Base-by-base conservation (phyloP, 306 rosid genomes). In the Cucurbita ficifolia region DNA sequence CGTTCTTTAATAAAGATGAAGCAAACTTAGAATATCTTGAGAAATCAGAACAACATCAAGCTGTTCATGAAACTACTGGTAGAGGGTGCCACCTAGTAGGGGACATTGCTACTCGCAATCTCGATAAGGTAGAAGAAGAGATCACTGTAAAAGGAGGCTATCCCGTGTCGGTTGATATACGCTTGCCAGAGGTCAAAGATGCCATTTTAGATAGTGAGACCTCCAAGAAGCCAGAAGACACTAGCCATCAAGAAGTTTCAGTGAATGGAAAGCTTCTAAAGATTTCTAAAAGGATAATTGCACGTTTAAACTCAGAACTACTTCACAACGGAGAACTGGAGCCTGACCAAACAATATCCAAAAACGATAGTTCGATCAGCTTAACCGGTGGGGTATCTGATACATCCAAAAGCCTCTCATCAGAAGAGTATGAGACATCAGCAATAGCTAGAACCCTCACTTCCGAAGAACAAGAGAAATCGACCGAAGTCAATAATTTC, bases 391-490 rank as follows among this genome's bases (percentile, higher is more conserved):
- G 81, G 46, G 73, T 50, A 71, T 38, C 48, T 36, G 75, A 71
- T 52, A 29, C 76, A 77, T 72, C 57, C 71, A 70, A 21, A 80
- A 38, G 49, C 38, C 36, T 67, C 0, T 43, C 72, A 55, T 76
- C 80, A n/a, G 83, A 74, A 72, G 75, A 85, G 51, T 54, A 75
- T 70, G 81, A 48, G 24, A 81, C 74, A 76, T 65, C 84, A 60
- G 71, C 80, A 10, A 79, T 80, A 79, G 76, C 52, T 42, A 65
- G 22, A 40, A 43, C n/a, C 18, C 53, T 65, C n/a, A 65, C 70
- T 43, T 43, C 10, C 1, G 54, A 65, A 43, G 72, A 65, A 5
- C 29, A 45, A 4, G 40, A 67, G 19, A 43, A 70, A 70, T 16
- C 57, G 50, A 50, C 60, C 1, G 40, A 51, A 50, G 19, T 7